A percentile compares a stretch with the other conserved stretches of the same genome.
Conservation (phyloP, 1,284 basidiomycete species). For the Malassezia furfur region DNA sequence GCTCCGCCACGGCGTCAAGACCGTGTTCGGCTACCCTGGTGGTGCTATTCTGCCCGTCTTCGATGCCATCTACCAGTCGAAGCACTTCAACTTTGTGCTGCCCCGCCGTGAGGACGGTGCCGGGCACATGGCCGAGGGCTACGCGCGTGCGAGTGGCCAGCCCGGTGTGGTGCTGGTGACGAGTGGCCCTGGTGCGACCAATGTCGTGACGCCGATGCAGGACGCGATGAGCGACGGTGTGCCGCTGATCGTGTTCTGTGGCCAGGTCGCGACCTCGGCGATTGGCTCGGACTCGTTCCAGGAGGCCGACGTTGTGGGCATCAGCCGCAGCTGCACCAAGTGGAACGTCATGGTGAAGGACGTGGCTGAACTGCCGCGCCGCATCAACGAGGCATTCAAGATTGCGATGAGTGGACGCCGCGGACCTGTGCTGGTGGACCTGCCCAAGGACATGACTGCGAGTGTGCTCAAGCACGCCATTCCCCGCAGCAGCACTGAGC, state of each 20-base stretch:
- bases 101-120: constrained; percentile 96
- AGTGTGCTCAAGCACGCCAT: constrained; percentile 75
- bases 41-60: constrained; percentile 97
- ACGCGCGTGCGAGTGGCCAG: constrained; percentile 92
- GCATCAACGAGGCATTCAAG: constrained; percentile 99
- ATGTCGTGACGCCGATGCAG: constrained; percentile 95
- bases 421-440: constrained; percentile 90
- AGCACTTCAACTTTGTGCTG: constrained; percentile 88
- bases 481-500: constrained; percentile 77
- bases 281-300: constrained; percentile 98
- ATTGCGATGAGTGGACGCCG: constrained; percentile 93
- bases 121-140: constrained; percentile 97
- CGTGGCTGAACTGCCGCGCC: constrained; percentile 80
- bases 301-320: constrained; percentile 92
- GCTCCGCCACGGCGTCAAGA: constrained; percentile 88
- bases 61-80: constrained; percentile 94
- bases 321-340: constrained; percentile 92
- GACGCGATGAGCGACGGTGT: constrained; percentile 91
- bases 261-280: constrained; percentile 94
- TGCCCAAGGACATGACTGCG: constrained; percentile 95
- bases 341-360: constrained; percentile 99
- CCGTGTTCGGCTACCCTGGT: constrained; percentile 95
- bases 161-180: constrained; percentile 97
- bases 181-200: constrained; percentile 93
- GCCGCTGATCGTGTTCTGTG: constrained; percentile 87